A percentile compares a stretch with the other conserved stretches of the same genome.
phyloP scores from a whole-genome alignment of 2,329 filamentous ascomycete species.

The Fusarium sp. region DNA sequence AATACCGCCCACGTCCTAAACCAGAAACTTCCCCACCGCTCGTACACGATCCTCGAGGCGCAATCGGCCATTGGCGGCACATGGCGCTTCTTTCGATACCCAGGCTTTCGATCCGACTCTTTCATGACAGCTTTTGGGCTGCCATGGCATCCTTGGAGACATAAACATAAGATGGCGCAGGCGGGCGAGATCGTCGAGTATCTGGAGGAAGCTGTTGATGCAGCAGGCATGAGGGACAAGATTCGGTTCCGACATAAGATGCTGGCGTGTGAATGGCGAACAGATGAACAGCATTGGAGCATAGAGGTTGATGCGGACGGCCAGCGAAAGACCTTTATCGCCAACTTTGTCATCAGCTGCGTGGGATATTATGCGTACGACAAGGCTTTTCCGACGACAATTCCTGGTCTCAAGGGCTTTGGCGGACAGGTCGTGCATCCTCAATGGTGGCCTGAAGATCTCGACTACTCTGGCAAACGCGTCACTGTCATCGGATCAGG shows the following conservation, averaged over 20 bases:
- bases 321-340: conserved; percentile 47
- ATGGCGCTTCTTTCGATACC: conserved; percentile 83
- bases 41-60: conserved; percentile 75
- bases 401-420: conserved; percentile 77
- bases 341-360: conserved; percentile 70
- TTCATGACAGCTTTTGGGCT: conserved; percentile 73
- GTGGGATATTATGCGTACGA: conserved; percentile 80
- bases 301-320: conserved; percentile 56
- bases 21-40: conserved; percentile 64
- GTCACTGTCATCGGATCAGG: conserved; percentile 81
- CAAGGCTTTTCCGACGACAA: conserved; percentile 67
- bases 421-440: conserved; percentile 74
- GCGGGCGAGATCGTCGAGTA: conserved; percentile 66
- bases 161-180: conserved; percentile 62
- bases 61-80: conserved; percentile 77
- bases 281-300: conserved; percentile 66
- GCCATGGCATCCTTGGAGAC: conserved; percentile 77
- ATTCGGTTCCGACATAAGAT: conserved; percentile 66
- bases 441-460: conserved; percentile 79
- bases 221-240: conserved; percentile 64
- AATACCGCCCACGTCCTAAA: conserved; percentile 77
- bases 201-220: conserved; percentile 62
- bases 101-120: conserved; percentile 76
- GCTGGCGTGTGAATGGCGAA: conserved; percentile 63
- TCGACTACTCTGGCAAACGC: conserved; percentile 74